These are phyloP conservation scores for Aureobasidium uvarum DNA, from an alignment of 2,329 filamentous ascomycete genomes.

Conservation along the genomic window DNA sequence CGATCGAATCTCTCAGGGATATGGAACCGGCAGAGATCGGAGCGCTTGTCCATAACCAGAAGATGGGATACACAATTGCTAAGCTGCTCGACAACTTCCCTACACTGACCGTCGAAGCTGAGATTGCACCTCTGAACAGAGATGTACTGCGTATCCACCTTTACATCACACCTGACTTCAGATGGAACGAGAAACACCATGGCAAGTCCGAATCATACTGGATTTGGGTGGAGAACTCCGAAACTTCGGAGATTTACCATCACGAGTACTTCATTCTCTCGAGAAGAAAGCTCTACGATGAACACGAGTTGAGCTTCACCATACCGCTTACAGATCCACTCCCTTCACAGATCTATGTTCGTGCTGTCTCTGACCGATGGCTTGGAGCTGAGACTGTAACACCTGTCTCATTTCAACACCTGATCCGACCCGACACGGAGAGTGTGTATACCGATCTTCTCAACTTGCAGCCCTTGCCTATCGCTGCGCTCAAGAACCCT, in stretches of 20 bases:
- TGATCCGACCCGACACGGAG: constrained; percentile 95
- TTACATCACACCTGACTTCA: constrained; percentile 82
- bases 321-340: constrained; percentile 92
- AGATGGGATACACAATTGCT: constrained; percentile 77
- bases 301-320: constrained; percentile 97
- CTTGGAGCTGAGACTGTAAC: constrained; percentile 94
- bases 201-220: constrained; percentile 96
- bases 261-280: constrained; percentile 96
- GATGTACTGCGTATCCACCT: constrained; percentile 92
- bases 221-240: constrained; percentile 98
- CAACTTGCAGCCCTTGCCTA: constrained; percentile 83
- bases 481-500: constrained; percentile 83
- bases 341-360: constrained; percentile 92
- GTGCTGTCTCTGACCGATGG: constrained; percentile 93
- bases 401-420: constrained; percentile 93
- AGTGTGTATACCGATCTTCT: constrained; percentile 95
- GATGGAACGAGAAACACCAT: constrained; percentile 91
- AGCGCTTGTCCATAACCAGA: constrained; percentile 82
- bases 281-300: constrained; percentile 83
- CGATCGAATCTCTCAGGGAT: constrained; percentile 80
- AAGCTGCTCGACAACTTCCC: constrained; percentile 88
- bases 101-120: constrained; percentile 82
- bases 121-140: constrained; percentile 92
- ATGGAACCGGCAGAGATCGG: constrained; percentile 94
- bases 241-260: constrained; percentile 96